phyloP scores from a whole-genome alignment of 768 basidiomycete species.

The Chlorophyllum brunneum region DNA sequence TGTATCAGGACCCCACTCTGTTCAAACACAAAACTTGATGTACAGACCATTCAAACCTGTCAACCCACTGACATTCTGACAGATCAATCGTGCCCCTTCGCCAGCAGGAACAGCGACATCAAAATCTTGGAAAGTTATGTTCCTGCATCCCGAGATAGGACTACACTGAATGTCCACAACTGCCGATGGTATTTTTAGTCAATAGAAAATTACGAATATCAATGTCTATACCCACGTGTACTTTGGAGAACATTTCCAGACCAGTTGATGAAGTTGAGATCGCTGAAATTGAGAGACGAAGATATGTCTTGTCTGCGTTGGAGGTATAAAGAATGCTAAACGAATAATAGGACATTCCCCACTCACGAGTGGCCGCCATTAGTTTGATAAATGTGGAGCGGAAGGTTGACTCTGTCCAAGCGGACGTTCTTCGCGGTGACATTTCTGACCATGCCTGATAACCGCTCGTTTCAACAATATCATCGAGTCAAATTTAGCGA shows the following conservation, averaged over 20 bases:
- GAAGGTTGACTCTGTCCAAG: constrained; percentile 39
- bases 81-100: constrained; percentile 34
- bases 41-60: constrained; percentile 32
- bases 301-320: constrained; percentile 33
- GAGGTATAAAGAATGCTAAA: not conserved
- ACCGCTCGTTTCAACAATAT: constrained; percentile 3
- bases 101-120: constrained; percentile 34
- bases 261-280: constrained; percentile 45
- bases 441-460: constrained; percentile 43
- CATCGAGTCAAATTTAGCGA: not conserved
- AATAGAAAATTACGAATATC: not conserved
- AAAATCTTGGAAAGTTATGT: constrained; percentile 39
- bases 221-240: constrained; percentile 18
- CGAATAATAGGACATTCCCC: no score
- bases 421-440: constrained; percentile 38
- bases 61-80: constrained; percentile 42
- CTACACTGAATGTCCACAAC: constrained; percentile 53
- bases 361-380: constrained; percentile 13
- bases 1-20: not conserved
- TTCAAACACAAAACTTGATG: not conserved
- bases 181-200: constrained; percentile 15
- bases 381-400: constrained; percentile 10
- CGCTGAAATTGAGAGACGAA: constrained; percentile 41
- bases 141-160: constrained; percentile 38
- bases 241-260: constrained; percentile 41